A percentile compares a stretch with the other conserved stretches of the same genome.
Evolutionary conservation across 495 filamentous ascomycete genomes (phyloP).

Genomic region (Glonium stellatum): DNA sequence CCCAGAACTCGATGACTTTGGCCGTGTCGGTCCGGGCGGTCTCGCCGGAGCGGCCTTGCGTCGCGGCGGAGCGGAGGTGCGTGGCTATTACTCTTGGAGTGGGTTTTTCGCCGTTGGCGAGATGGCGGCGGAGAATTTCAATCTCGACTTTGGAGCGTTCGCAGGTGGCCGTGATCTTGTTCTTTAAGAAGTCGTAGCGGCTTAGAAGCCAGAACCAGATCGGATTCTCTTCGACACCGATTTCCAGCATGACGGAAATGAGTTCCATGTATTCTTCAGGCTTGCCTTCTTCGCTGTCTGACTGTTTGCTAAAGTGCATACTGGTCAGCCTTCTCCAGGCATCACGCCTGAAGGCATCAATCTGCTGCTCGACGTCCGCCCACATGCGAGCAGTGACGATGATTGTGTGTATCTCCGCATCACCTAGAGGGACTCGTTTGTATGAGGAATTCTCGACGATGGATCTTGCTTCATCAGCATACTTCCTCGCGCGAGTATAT

Average conservation of each 20-base stretch:
- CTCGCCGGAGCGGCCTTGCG: slow-evolving; percentile 39
- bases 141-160: slow-evolving; percentile 84
- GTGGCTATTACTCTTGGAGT: slow-evolving; percentile 58
- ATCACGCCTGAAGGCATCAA: slow-evolving; percentile 79
- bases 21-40: slow-evolving; percentile 58
- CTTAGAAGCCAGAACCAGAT: slow-evolving; percentile 92
- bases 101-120: slow-evolving; percentile 66
- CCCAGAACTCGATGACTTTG: slow-evolving; percentile 83
- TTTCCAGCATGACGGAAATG: slow-evolving; percentile 76
- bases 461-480: slow-evolving; percentile 64
- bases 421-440: slow-evolving; percentile 47
- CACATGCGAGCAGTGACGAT: slow-evolving; percentile 90
- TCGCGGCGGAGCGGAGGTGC: slow-evolving; percentile 61
- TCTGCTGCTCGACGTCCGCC: slow-evolving; percentile 78
- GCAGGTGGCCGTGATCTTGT: slow-evolving; percentile 67
- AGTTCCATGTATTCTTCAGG: slow-evolving; percentile 83
- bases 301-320: slow-evolving; percentile 41
- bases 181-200: slow-evolving; percentile 79
- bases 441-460: slow-evolving; percentile 49
- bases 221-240: slow-evolving; percentile 91
- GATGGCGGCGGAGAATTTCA: slow-evolving; percentile 75
- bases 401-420: slow-evolving; percentile 74
- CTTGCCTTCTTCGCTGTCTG: slow-evolving; percentile 38
- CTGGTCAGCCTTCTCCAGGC: slow-evolving; percentile 65
- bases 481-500: slow-evolving; percentile 68